Conservation (phyloP, 2,329 filamentous ascomycete species). For the Diaporthe amygdali region DNA sequence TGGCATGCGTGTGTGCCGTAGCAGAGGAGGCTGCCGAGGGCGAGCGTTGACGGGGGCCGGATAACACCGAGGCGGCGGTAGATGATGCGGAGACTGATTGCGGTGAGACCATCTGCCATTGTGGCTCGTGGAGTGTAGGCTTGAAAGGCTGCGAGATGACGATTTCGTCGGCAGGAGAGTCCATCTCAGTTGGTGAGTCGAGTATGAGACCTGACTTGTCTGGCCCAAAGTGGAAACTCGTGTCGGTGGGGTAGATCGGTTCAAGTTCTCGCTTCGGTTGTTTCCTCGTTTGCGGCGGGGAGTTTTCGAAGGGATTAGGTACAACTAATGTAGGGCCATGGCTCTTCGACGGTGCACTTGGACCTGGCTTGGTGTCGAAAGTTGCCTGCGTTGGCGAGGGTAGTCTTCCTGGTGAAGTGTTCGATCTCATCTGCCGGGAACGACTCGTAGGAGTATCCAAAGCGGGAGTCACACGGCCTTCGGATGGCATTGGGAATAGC, state of each 20-base stretch:
- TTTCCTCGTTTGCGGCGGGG: not conserved
- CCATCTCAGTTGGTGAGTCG: slow-evolving; percentile 45
- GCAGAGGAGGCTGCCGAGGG: slow-evolving; percentile 28
- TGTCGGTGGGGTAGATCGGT: slow-evolving; percentile 26
- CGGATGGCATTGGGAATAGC: slow-evolving; percentile 48
- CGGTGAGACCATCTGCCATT: slow-evolving; percentile 54
- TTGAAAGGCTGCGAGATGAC: slow-evolving; percentile 38
- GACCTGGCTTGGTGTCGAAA: slow-evolving; percentile 34
- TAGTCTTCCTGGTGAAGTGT: slow-evolving; percentile 58
- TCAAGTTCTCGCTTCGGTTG: not conserved
- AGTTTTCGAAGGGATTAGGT: slow-evolving; percentile 21
- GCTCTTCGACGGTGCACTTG: not conserved
- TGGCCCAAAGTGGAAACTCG: slow-evolving; percentile 36
- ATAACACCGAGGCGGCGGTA: slow-evolving; percentile 38
- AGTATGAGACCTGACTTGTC: slow-evolving; percentile 43
- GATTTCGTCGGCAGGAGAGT: slow-evolving; percentile 28
- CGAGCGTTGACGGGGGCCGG: slow-evolving; percentile 29
- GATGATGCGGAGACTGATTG: slow-evolving; percentile 39
- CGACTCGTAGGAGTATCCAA: slow-evolving; percentile 32
- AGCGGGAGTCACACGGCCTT: slow-evolving; percentile 24
- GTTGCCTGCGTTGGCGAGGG: slow-evolving; percentile 46
- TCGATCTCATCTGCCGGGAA: slow-evolving; percentile 53
- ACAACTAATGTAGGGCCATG: slow-evolving; percentile 18
- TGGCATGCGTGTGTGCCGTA: slow-evolving; percentile 35
- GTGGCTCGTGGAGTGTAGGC: slow-evolving; percentile 46